Evolutionary conservation across 2,329 filamentous ascomycete genomes (phyloP).

Genomic region (Fusarium transvaalense): DNA sequence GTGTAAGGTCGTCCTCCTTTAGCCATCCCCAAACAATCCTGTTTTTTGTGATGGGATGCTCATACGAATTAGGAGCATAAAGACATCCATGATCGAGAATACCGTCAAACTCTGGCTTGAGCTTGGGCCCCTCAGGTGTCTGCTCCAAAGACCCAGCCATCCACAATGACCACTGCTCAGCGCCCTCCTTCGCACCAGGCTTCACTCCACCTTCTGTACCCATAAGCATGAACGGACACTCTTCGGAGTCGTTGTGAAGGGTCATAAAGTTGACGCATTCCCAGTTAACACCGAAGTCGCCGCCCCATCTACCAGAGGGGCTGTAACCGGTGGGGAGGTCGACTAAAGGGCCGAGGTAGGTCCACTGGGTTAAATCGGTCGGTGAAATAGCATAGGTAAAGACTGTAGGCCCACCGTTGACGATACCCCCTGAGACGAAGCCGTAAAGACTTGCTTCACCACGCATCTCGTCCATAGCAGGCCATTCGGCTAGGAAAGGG

Average conservation of each 20-base stretch:
- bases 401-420: constrained; percentile 56
- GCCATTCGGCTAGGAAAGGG: constrained; percentile 51
- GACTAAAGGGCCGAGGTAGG: constrained; percentile 58
- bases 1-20: constrained; percentile 62
- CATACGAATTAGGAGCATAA: constrained; percentile 64
- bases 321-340: constrained; percentile 56
- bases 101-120: constrained; percentile 58
- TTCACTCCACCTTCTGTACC: constrained; percentile 58
- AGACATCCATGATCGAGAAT: constrained; percentile 62
- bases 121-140: constrained; percentile 24
- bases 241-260: constrained; percentile 49
- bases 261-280: constrained; percentile 63
- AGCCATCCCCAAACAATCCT: constrained; percentile 64
- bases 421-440: constrained; percentile 62
- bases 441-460: constrained; percentile 56
- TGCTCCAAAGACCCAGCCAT: constrained; percentile 54
- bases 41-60: constrained; percentile 56
- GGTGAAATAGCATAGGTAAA: constrained; percentile 61
- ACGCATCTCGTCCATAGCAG: constrained; percentile 43
- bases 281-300: constrained; percentile 65
- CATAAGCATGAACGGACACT: constrained; percentile 58
- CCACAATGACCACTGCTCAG: constrained; percentile 54
- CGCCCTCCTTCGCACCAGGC: constrained; percentile 34
- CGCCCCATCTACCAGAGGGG: constrained; percentile 59
- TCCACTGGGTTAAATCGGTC: constrained; percentile 58